Evolutionary conservation across 805 yeast species (phyloP), one percentile per base, ranked within the genome.

Genomic region (Lipomyces yamanashiensis): DNA sequence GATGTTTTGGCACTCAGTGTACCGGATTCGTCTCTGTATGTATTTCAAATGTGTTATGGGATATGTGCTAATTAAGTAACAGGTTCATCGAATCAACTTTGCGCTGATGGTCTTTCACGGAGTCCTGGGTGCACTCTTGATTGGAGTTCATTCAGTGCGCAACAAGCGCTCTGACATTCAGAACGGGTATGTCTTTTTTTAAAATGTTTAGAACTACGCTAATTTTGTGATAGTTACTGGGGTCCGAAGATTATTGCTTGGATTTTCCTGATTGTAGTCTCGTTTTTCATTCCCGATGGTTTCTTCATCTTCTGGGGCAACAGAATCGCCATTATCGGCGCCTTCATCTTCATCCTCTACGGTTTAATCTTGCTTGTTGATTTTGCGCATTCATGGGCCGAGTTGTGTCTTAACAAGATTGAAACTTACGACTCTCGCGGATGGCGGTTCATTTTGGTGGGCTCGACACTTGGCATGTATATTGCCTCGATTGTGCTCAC

Each of bases 301-400:
- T 93, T 95, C 74, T 95, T 88, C 75, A 83, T 92, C 15, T 81
- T 88, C 71, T 95, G 96, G 86, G 98, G 99, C 0, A 95, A 90
- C 75, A 87, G 91, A 78, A 80, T 95, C 50, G 91, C 98, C 6
- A 88, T 92, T 37, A 77, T 91, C 5, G 87, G 91, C 71, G 90
- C 97, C 50, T 88, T 93, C 2, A 73, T 92, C 4, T 95, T 95
- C 77, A 84, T 93, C 43, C 86, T 95, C 15, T 90, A 95, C 65
- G 99, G 99, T 0, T 82, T 95, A 62, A 88, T 96, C 13, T 80
- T 95, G 55, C 79, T 95, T 54, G 98, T 95, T 39, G 99, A 95
- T 76, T 95, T 91, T 81, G 98, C 99, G 3, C 98, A 95, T 76
- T 93, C 93, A 70, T 95, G 98, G 97, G 98, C 98, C 0, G 99